phyloP scores from a whole-genome alignment of 202 grass and related monocot genomes.

The Zizania palustris region DNA sequence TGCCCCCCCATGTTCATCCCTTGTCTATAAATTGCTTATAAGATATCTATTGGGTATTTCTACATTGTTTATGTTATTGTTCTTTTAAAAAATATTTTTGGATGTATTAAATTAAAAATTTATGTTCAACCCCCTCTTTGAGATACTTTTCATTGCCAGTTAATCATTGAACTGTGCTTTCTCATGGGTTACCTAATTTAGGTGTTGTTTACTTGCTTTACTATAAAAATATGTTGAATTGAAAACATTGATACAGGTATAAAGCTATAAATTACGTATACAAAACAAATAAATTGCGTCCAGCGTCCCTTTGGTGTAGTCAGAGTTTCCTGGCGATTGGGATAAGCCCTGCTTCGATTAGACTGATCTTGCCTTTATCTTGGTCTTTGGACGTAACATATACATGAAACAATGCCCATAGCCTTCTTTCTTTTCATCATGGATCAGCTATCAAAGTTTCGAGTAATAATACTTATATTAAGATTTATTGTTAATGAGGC shows the following conservation, averaged over 20 bases:
- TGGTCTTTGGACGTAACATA: too few relatives aligned
- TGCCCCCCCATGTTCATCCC: conserved; percentile 16
- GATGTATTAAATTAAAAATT: background rate
- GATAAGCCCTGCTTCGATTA: too few relatives aligned
- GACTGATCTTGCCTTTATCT: too few relatives aligned
- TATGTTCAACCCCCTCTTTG: background rate
- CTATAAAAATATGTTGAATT: background rate
- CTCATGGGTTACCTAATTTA: background rate
- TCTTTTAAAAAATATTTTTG: background rate
- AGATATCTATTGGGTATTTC: background rate
- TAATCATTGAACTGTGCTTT: background rate
- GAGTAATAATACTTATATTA: background rate
- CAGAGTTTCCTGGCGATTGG: too few relatives aligned
- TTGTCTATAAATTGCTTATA: background rate
- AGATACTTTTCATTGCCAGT: background rate
- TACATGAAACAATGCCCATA: background rate
- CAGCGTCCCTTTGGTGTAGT: too few relatives aligned
- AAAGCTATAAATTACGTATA: background rate
- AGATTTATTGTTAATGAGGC: background rate
- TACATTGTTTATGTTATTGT: conserved; percentile 1
- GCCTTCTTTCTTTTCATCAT: background rate
- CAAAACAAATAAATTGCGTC: too few relatives aligned
- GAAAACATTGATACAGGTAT: background rate
- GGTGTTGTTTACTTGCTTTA: background rate
- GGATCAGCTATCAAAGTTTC: background rate